Conservation (phyloP, 352 stramenopile species). For the Pythium rhizo-oryzae region DNA sequence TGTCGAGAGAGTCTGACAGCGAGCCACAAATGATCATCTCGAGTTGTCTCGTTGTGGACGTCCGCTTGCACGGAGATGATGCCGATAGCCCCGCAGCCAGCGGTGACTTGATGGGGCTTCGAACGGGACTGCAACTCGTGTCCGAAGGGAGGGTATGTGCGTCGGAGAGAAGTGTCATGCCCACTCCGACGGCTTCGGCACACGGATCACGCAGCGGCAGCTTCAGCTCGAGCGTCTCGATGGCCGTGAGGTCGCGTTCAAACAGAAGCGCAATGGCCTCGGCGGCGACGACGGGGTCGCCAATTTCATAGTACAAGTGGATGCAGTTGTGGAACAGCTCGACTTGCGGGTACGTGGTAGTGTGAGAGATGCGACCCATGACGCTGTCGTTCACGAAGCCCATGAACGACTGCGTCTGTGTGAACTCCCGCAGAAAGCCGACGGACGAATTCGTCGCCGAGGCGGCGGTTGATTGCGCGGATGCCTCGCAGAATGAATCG, state of each 20-base stretch:
- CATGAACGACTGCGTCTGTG: constrained; percentile 62
- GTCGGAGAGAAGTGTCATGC: not conserved
- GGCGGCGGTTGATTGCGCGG: constrained; percentile 1
- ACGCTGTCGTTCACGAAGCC: constrained; percentile 69
- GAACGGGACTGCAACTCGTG: constrained; percentile 8
- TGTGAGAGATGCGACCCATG: constrained; percentile 40
- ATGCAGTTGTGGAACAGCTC: constrained; percentile 71
- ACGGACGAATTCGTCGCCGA: constrained; percentile 5
- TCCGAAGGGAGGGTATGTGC: not conserved
- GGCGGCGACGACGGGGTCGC: constrained; percentile 14
- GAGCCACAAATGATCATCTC: constrained; percentile 35
- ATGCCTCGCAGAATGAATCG: constrained; percentile 39
- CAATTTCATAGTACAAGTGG: constrained; percentile 52
- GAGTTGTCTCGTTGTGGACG: constrained; percentile 27
- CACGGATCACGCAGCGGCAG: constrained; percentile 19
- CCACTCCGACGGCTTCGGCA: not conserved
- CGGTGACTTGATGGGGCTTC: constrained; percentile 19
- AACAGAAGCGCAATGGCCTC: constrained; percentile 56
- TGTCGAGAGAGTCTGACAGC: not conserved
- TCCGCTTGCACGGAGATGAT: constrained; percentile 18
- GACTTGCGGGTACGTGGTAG: constrained; percentile 36
- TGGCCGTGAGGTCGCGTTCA: constrained; percentile 45
- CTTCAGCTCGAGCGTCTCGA: constrained; percentile 42
- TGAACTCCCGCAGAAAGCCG: constrained; percentile 56
- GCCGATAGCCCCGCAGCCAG: not conserved